Conservation (phyloP, 768 basidiomycete genomes). For the Dioszegia hungarica region DNA sequence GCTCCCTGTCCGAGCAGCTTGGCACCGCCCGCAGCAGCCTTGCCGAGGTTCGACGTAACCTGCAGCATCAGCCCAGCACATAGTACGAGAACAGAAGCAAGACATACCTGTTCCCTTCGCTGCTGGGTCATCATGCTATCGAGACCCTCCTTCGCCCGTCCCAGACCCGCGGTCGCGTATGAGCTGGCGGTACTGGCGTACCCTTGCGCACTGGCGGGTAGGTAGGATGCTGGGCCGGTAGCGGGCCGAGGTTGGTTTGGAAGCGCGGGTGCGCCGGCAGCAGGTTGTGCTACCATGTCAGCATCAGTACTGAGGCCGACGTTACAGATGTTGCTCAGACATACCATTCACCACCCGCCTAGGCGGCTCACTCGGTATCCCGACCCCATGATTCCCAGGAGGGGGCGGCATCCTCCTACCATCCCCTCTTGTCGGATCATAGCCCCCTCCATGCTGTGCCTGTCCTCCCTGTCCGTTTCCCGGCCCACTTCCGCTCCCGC, state of each 20-base stretch:
- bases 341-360: background rate
- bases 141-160: constrained; percentile 9
- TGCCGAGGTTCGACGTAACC: constrained; percentile 15
- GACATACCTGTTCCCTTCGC: constrained; percentile 17
- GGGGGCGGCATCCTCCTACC: constrained; percentile 19
- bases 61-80: background rate
- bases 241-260: background rate
- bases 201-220: constrained; percentile 13
- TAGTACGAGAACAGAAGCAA: background rate
- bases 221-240: constrained; percentile 6
- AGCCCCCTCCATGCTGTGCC: too few relatives aligned
- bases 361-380: constrained; percentile 10
- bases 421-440: background rate
- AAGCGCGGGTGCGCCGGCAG: background rate
- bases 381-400: constrained; percentile 14
- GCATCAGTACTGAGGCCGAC: background rate
- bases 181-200: constrained; percentile 14
- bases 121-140: constrained; percentile 15
- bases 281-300: background rate
- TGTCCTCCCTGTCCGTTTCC: too few relatives aligned
- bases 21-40: constrained; percentile 21
- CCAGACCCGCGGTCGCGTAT: constrained; percentile 11
- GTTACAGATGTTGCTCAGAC: background rate
- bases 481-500: background rate
- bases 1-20: constrained; percentile 24